Evolutionary conservation across 192 early-diverging fungal genomes (phyloP), one percentile per base, ranked within the genome.

Genomic region (Obelidium mucronatum): DNA sequence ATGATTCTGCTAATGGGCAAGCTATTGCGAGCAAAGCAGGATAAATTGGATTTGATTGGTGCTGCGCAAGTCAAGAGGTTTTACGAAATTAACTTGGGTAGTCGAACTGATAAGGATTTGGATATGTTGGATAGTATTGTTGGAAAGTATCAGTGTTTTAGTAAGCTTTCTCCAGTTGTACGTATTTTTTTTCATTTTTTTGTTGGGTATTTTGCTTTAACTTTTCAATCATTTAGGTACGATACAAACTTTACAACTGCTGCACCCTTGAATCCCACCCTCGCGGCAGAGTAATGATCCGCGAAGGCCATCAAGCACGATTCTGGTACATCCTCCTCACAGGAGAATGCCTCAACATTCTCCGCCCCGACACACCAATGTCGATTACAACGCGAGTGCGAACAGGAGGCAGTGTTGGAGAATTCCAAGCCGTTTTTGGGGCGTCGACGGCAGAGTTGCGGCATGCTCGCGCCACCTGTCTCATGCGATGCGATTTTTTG

Each of bases 221-320:
- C 22, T 33, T 1, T 0, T 22, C 2, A 37, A 30, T 54, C 19
- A 51, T 61, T 36, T 33, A 77, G 76, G 64, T 68, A 2, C 65
- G 76, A 19, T 77, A 77, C 67, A 77, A 77, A 70, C 76, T 77
- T 3, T 77, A 77, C 67, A 77, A 77, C 55, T 42, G 52, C 40
- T 69, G 67, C 58, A 70, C 63, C 22, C 4, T 77, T 17, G 76
- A 70, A 67, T 31, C 76, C 24, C 58, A 77, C 34, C 53, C 76
- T 28, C 66, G 76, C 54, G 67, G 67, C 24, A 70, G 53, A 3
- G 67, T 77, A 6, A 36, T 77, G 33, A 77, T 77, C 58, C 65
- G 67, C 24, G 76, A 77, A 53, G 76, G 76, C 15, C 54, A 70
- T 39, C 66, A 69, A 58, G 76, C 76, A 22, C 26, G 40, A 24